Percentiles rank a stretch among this genome's conserved stretches.
These are phyloP conservation scores for Lyophyllum atratum DNA, from an alignment of 768 basidiomycete species.

Conservation along the genomic window DNA sequence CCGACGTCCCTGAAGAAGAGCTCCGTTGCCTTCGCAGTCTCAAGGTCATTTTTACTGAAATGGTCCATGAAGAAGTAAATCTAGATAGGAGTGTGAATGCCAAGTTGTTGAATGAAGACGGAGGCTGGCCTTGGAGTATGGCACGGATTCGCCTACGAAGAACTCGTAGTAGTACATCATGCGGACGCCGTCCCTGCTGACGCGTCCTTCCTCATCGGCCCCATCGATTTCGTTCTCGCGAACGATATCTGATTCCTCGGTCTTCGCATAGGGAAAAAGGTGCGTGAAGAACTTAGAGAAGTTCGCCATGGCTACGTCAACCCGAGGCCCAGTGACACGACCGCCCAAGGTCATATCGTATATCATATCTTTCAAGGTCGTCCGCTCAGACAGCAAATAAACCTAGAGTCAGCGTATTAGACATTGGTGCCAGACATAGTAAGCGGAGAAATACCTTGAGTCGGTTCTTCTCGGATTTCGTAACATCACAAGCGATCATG, in stretches of 20 bases:
- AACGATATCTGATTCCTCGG: constrained; percentile 7
- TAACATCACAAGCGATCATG: constrained; percentile 15
- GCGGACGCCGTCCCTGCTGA: constrained; percentile 1
- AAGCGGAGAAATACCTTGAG: constrained; percentile 9
- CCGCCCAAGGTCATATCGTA: constrained; percentile 19
- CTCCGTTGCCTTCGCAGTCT: constrained; percentile 10
- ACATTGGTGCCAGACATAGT: not conserved
- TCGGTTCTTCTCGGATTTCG: constrained; percentile 11
- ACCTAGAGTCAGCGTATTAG: not conserved
- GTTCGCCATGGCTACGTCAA: constrained; percentile 14
- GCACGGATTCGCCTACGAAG: constrained; percentile 7
- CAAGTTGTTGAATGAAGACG: not conserved
- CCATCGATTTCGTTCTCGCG: constrained; percentile 12
- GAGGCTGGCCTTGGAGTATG: constrained; percentile 4
- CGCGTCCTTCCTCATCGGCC: constrained; percentile 1
- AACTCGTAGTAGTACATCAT: constrained; percentile 13
- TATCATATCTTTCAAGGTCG: constrained; percentile 16
- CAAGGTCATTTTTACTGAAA: constrained; percentile 8
- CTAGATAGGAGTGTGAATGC: not conserved
- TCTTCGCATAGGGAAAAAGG: constrained; percentile 17
- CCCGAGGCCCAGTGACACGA: constrained; percentile 10
- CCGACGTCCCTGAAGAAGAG: constrained; percentile 16
- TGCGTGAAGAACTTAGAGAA: constrained; percentile 16
- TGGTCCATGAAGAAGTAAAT: constrained; percentile 13
- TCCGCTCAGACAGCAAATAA: constrained; percentile 13